Base-by-base conservation (phyloP, 2,329 filamentous ascomycete genomes). In the Fusarium goolgardi region DNA sequence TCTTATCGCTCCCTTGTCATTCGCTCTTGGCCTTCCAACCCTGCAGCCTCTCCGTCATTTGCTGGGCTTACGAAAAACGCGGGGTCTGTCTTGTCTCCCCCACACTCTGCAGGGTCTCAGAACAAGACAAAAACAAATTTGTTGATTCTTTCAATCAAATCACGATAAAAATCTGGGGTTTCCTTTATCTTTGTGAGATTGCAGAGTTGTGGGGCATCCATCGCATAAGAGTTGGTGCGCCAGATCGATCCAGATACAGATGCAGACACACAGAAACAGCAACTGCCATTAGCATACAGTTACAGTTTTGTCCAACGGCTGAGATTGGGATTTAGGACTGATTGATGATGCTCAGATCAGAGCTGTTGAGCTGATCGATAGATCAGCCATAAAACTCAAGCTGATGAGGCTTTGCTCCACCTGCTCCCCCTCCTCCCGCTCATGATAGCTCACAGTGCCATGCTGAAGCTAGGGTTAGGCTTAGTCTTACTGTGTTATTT, bases 31-130 rank as follows among this genome's bases (percentile, higher is more conserved):
- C 52, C 20, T 20, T 54, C 40, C 60, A 56, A 37, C 53, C 69
- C 66, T 73, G 57, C 63, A 56, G 53, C 64, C 55, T 62, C 23
- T 35, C 61, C 67, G 60, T 73, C 71, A 72, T 67, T 64, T 59
- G 55, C 64, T 58, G 57, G 31, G 34, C 54, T 50, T 56, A 41
- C 37, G 55, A 70, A 73, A 43, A 73, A 73, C 70, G 71, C 71
- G 71, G 71, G 71, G 71, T 73, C 62, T 71, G 71, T 73, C 62
- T 69, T 54, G 47, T 51, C 45, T 62, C 46, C 49, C 64, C 65
- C 61, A 71, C 71, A 72, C 53, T 47, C 63, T 71, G 55, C 69
- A 73, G 67, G 69, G 69, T 73, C 66, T 67, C 44, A 44, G 44
- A 23, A 23, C n/a, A 32, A 57, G 23, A 56, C 51, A 49, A 43